Conservation (phyloP, 441 rosid genomes). For the Arabidopsis hybrid region DNA sequence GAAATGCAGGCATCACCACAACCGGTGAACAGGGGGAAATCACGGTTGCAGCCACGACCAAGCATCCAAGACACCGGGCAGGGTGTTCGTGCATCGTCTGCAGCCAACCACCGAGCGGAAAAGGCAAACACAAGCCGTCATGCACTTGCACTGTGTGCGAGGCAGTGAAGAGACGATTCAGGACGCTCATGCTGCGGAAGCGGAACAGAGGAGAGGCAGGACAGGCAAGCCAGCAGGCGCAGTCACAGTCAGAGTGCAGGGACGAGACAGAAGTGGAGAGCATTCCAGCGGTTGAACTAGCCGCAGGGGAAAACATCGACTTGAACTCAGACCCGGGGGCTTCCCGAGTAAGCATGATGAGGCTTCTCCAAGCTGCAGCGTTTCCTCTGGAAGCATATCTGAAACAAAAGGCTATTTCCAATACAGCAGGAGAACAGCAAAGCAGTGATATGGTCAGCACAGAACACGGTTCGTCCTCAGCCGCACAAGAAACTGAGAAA, state of each 20-base stretch:
- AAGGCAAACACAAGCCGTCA: conserved; percentile 77
- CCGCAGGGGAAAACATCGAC: conserved; percentile 57
- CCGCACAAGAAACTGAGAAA: conserved; percentile 44
- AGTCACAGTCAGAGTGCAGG: conserved; percentile 52
- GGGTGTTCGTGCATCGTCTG: conserved; percentile 86
- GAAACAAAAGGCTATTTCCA: conserved; percentile 61
- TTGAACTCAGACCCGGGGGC: conserved; percentile 63
- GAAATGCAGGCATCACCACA: conserved; percentile 60
- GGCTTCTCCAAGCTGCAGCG: conserved; percentile 81
- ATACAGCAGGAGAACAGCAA: conserved; percentile 40
- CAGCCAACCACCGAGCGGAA: conserved; percentile 82
- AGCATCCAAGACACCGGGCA: conserved; percentile 79
- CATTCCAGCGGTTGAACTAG: conserved; percentile 48
- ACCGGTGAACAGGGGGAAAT: conserved; percentile 50
- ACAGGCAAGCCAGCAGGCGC: conserved; percentile 58
- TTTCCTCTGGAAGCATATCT: conserved; percentile 69
- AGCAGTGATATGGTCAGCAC: conserved; percentile 47
- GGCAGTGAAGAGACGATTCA: conserved; percentile 78
- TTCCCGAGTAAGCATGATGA: conserved; percentile 69
- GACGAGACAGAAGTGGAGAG: conserved; percentile 79
- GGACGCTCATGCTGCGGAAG: conserved; percentile 79
- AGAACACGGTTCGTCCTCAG: conserved; percentile 45
- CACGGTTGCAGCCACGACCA: conserved; percentile 69
- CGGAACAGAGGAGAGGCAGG: conserved; percentile 69
- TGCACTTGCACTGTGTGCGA: conserved; percentile 80